phyloP scores from a whole-genome alignment of 257 asterid species.

The Thymus mandschuricus region DNA sequence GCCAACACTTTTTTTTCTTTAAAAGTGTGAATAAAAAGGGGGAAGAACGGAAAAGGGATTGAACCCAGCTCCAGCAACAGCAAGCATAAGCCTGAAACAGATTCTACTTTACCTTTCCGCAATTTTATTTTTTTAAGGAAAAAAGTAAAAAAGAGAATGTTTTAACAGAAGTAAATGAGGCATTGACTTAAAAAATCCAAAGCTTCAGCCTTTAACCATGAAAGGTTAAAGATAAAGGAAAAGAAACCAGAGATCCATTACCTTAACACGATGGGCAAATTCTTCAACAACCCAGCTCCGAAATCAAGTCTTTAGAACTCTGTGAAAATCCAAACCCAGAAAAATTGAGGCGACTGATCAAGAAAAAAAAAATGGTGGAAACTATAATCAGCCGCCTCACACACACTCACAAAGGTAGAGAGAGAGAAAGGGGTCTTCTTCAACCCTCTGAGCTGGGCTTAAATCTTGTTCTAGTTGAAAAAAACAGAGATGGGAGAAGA shows the following conservation, averaged over 20 bases:
- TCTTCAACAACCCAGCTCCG: slow-evolving; percentile 23
- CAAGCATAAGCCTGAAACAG: slow-evolving; percentile 27
- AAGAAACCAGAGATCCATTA: slow-evolving; percentile 39
- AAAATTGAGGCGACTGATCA: slow-evolving; percentile 34
- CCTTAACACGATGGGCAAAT: slow-evolving; percentile 23
- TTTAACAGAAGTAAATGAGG: slow-evolving; percentile 24
- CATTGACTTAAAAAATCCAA: slow-evolving; percentile 34
- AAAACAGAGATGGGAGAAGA: slow-evolving; percentile 20
- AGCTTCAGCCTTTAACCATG: slow-evolving; percentile 20
- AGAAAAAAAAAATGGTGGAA: slow-evolving; percentile 30
- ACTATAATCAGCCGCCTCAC: slow-evolving; percentile 19
- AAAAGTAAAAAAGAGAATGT: slow-evolving; percentile 13
- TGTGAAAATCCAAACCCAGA: slow-evolving; percentile 31
- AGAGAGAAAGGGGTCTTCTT: slow-evolving; percentile 17
- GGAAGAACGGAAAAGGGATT: neutral
- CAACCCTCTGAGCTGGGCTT: slow-evolving; percentile 28
- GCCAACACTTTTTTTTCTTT: slow-evolving; percentile 20
- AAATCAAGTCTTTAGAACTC: neutral
- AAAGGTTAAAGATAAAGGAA: slow-evolving; percentile 23
- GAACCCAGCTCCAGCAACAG: slow-evolving; percentile 20
- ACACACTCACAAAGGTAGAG: slow-evolving; percentile 11
- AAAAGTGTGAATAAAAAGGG: slow-evolving; percentile 4
- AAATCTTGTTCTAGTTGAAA: slow-evolving; percentile 31
- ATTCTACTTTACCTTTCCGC: slow-evolving; percentile 8
- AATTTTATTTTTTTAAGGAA: neutral